Evolutionary conservation across 805 yeast genomes (phyloP), one percentile per base, ranked within the genome.

Genomic region (Starmerella stigmatis): DNA sequence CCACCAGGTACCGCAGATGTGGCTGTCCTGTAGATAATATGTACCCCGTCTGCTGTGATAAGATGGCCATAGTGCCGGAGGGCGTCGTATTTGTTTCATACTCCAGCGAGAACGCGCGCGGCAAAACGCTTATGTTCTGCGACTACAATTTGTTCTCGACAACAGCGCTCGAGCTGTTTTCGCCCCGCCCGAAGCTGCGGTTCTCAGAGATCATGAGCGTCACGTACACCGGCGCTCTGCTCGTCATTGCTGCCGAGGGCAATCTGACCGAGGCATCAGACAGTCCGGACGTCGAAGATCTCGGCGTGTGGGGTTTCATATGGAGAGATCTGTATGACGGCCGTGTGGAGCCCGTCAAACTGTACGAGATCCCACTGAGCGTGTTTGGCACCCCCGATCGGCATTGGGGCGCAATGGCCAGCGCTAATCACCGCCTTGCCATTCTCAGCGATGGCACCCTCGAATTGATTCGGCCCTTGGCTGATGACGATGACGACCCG

Each of bases 61-160:
- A 16, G 13, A 23, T 36, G 29, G 40, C 13, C n/a, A 30, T 30
- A 13, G 40, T 36, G 17, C 40, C 40, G 6, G 40, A 30, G 21
- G 40, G 40, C 11, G 30, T 36, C 13, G 30, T 36, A 16, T 36
- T 23, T 17, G 29, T 36, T 4, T 34, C 38, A 9, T 25, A 25
- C 27, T 8, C 2, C 38, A 21, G 28, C 38, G 27, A 2, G 27
- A 19, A 5, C 12, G 10, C 26, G 30, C 29, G 19, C 5, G 30
- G 30, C 13, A 25, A 36, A 16, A 25, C 29, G 2, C 20, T 36
- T 4, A 15, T 23, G 29, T 25, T 36, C 13, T 36, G 30, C 7
- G 38, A 34, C 11, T 25, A 25, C 11, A 11, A 4, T 1, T 2
- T n/a, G 9, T 21, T 19, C 13, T 30, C 28, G n/a, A 2, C n/a